These are phyloP conservation scores for Monosporascus sp. DNA, from an alignment of 2,329 filamentous ascomycete species.

Conservation along the genomic window DNA sequence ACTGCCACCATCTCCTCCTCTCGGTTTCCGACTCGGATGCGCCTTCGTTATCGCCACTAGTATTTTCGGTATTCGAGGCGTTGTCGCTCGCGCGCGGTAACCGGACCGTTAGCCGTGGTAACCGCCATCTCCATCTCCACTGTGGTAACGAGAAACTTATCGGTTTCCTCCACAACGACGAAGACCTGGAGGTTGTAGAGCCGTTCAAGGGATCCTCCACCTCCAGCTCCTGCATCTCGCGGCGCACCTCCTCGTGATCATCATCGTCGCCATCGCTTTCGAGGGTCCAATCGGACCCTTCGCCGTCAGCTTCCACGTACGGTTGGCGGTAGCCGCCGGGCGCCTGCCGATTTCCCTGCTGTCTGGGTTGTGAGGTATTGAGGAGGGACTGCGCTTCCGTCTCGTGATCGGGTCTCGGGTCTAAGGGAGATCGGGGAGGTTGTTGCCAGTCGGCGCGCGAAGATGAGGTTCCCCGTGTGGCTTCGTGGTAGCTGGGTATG, in stretches of 20 bases:
- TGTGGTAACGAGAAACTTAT: slow-evolving; percentile 48
- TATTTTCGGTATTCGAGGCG: slow-evolving; percentile 14
- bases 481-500: slow-evolving; percentile 82
- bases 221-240: slow-evolving; percentile 86
- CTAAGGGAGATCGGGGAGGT: slow-evolving; percentile 52
- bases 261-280: slow-evolving; percentile 31
- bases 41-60: slow-evolving; percentile 6
- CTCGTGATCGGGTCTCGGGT: slow-evolving; percentile 61
- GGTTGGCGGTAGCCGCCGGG: slow-evolving; percentile 67
- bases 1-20: slow-evolving; percentile 12
- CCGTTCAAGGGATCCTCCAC: slow-evolving; percentile 60
- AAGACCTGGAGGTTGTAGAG: slow-evolving; percentile 22
- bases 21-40: background rate
- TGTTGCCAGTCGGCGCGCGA: slow-evolving; percentile 48
- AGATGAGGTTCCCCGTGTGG: slow-evolving; percentile 53
- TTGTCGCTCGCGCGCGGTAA: slow-evolving; percentile 35
- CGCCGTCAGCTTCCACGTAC: slow-evolving; percentile 60
- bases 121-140: slow-evolving; percentile 51
- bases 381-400: slow-evolving; percentile 75
- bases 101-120: slow-evolving; percentile 44
- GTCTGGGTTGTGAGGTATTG: slow-evolving; percentile 39
- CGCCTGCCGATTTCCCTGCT: slow-evolving; percentile 33
- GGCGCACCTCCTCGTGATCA: slow-evolving; percentile 58
- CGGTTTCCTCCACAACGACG: slow-evolving; percentile 48
- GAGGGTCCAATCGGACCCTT: slow-evolving; percentile 42